Evolutionary conservation across 352 stramenopile species (phyloP).

Genomic region (Phytophthora kernoviae): DNA sequence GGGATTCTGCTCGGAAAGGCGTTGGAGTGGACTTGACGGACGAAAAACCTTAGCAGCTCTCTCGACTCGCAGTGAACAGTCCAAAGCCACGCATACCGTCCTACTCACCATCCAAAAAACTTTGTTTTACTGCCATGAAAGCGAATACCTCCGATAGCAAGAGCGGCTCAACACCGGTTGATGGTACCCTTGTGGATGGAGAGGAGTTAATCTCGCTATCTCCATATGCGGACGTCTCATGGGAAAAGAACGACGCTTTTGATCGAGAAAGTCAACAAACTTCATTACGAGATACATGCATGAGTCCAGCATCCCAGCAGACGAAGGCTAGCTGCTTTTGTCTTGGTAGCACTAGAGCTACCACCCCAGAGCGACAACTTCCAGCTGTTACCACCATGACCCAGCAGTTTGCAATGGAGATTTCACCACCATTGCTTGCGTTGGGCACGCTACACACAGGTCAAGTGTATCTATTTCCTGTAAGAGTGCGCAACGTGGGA

Average conservation of each 20-base stretch:
- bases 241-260: conserved; percentile 20
- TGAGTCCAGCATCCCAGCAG: conserved; percentile 5
- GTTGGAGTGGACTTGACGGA: conserved; percentile 50
- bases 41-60: conserved; percentile 54
- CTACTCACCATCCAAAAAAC: conserved; percentile 32
- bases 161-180: conserved; percentile 14
- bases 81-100: conserved; percentile 33
- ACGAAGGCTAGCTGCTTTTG: conserved; percentile 7
- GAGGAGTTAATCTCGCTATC: conserved; percentile 33
- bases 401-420: conserved; percentile 60
- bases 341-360: background rate
- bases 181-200: conserved; percentile 17
- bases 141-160: conserved; percentile 1
- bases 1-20: conserved; percentile 52
- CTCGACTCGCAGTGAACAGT: conserved; percentile 45
- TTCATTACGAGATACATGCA: background rate
- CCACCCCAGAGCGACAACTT: conserved; percentile 33
- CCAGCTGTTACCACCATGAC: conserved; percentile 6
- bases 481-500: conserved; percentile 72
- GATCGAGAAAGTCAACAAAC: conserved; percentile 2
- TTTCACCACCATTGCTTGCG: conserved; percentile 49
- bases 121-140: background rate
- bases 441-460: conserved; percentile 41
- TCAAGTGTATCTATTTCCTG: conserved; percentile 72
- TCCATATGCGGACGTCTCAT: conserved; percentile 30